These are phyloP conservation scores for Falciphora oryzae DNA, from an alignment of 2,329 filamentous ascomycete species.

Conservation along the genomic window DNA sequence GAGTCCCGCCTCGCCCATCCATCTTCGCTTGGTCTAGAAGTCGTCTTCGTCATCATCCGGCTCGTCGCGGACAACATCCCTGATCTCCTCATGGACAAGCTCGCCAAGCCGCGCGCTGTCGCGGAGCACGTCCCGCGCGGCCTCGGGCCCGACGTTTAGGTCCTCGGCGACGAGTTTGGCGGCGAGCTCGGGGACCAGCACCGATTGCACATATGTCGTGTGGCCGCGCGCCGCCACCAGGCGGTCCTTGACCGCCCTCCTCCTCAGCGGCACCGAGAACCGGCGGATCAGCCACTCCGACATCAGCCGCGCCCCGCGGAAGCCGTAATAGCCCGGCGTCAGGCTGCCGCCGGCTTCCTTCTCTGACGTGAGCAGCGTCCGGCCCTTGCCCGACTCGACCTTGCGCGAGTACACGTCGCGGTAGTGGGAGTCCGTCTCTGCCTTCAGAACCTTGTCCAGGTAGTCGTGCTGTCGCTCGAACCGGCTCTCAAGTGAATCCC, in stretches of 20 bases:
- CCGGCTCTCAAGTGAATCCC: slow-evolving; percentile 54
- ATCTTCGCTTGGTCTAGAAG: not conserved
- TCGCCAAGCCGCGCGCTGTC: slow-evolving; percentile 64
- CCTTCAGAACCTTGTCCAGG: slow-evolving; percentile 55
- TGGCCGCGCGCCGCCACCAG: slow-evolving; percentile 62
- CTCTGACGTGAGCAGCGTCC: slow-evolving; percentile 41
- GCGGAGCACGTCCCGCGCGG: slow-evolving; percentile 51
- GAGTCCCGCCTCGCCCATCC: not conserved
- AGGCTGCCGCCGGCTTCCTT: slow-evolving; percentile 38
- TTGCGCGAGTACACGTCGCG: slow-evolving; percentile 48
- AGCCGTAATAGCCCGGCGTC: slow-evolving; percentile 79
- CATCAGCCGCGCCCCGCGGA: slow-evolving; percentile 65
- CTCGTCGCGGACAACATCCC: slow-evolving; percentile 41
- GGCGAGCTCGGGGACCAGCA: slow-evolving; percentile 69
- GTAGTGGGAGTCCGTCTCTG: slow-evolving; percentile 52
- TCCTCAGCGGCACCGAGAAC: slow-evolving; percentile 55
- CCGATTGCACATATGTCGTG: slow-evolving; percentile 60
- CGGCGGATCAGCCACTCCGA: slow-evolving; percentile 59
- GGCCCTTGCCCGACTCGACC: slow-evolving; percentile 51
- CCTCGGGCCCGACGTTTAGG: slow-evolving; percentile 36
- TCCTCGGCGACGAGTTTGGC: slow-evolving; percentile 52
- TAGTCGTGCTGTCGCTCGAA: slow-evolving; percentile 49
- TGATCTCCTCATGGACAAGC: slow-evolving; percentile 59
- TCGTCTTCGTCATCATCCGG: slow-evolving; percentile 12
- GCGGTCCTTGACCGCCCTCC: slow-evolving; percentile 56